These are phyloP conservation scores for Trichocladium antarcticum DNA, from an alignment of 495 filamentous ascomycete genomes.

Conservation along the genomic window DNA sequence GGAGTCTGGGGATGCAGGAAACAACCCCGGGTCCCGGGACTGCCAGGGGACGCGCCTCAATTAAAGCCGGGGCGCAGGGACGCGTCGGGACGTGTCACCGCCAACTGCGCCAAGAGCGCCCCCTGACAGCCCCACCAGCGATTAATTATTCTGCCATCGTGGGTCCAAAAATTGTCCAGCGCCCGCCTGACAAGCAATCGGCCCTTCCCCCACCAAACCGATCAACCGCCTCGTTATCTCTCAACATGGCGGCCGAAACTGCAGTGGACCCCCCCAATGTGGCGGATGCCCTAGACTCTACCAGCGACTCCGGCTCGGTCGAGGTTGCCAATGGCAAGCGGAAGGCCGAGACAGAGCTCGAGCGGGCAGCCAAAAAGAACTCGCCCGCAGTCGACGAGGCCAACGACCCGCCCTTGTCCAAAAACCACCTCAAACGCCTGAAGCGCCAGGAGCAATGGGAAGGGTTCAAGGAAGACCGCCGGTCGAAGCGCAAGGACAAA, in stretches of 20 bases:
- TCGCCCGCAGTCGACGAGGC: constrained; percentile 2
- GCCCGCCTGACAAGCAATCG: background rate
- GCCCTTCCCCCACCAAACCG: background rate
- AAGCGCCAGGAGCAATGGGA: constrained; percentile 56
- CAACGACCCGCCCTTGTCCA: constrained; percentile 44
- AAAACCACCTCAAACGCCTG: constrained; percentile 70
- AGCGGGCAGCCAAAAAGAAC: constrained; percentile 8
- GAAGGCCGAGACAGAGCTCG: constrained; percentile 23
- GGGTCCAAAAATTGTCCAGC: background rate
- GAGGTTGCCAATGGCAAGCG: constrained; percentile 19
- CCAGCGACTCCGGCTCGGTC: background rate
- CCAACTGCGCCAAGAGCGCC: too few relatives aligned
- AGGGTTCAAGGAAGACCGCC: constrained; percentile 55
- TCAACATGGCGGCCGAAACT: constrained; percentile 7
- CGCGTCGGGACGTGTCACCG: too few relatives aligned
- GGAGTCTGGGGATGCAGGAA: background rate
- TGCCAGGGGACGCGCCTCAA: constrained; percentile 11
- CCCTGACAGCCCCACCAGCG: too few relatives aligned
- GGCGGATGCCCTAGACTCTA: background rate
- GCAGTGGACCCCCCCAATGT: background rate
- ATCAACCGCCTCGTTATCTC: background rate
- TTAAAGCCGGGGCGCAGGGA: too few relatives aligned
- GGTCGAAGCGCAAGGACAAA: constrained; percentile 60
- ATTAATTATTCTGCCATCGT: background rate
- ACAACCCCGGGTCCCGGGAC: background rate